Conservation (phyloP, 2,329 filamentous ascomycete species). For the Septoria petroselini region DNA sequence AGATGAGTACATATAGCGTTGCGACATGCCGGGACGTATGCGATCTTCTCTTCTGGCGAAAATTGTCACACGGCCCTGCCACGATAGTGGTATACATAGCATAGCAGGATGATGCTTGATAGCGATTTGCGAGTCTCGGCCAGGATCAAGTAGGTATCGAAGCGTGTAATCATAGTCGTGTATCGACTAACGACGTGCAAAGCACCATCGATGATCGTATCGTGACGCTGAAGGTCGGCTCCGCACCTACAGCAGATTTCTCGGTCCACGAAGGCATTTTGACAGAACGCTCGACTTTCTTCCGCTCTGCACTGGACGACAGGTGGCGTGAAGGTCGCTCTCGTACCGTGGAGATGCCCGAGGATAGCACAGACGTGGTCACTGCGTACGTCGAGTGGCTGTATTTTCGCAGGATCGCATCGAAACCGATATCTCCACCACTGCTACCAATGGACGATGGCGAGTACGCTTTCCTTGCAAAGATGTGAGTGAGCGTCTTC, state of each 20-base stretch:
- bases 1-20: not conserved
- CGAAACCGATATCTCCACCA: slow-evolving; percentile 22
- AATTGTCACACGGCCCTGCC: not conserved
- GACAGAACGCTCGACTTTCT: slow-evolving; percentile 20
- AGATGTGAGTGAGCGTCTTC: not conserved
- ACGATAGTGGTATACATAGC: not conserved
- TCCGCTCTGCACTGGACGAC: slow-evolving; percentile 25
- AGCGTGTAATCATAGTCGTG: not conserved
- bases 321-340: slow-evolving; percentile 25
- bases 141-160: slow-evolving; percentile 14
- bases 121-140: slow-evolving; percentile 19
- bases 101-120: slow-evolving; percentile 6
- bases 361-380: slow-evolving; percentile 21
- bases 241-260: slow-evolving; percentile 14
- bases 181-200: slow-evolving; percentile 2
- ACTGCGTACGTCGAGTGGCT: slow-evolving; percentile 26
- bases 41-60: no score
- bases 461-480: slow-evolving; percentile 22
- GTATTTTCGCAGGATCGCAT: slow-evolving; percentile 25
- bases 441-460: slow-evolving; percentile 26
- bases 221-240: slow-evolving; percentile 16
- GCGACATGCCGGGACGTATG: not conserved
- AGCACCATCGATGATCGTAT: slow-evolving; percentile 25
- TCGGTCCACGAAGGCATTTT: slow-evolving; percentile 25
- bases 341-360: slow-evolving; percentile 18